Conservation (phyloP, 2,329 filamentous ascomycete species). For the Alternaria consortialis region DNA sequence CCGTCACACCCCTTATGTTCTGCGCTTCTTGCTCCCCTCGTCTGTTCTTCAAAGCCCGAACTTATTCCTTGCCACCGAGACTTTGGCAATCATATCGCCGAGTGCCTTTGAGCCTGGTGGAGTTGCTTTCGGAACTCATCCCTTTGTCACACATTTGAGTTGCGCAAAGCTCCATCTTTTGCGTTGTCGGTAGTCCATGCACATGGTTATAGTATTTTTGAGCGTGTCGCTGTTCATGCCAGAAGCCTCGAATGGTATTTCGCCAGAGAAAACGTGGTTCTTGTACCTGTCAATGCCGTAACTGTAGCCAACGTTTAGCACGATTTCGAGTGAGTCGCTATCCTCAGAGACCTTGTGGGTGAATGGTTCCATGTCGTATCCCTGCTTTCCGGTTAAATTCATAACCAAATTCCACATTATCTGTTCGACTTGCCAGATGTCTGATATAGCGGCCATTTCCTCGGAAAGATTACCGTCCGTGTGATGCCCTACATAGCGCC, state of each 20-base stretch:
- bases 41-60: background rate
- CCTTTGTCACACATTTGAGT: background rate
- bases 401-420: constrained; percentile 10
- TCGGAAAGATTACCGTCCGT: background rate
- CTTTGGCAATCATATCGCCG: background rate
- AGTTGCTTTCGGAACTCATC: background rate
- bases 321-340: background rate
- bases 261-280: background rate
- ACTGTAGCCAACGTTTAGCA: background rate
- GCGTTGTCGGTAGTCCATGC: background rate
- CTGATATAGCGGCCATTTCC: constrained; percentile 3
- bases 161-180: background rate
- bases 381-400: background rate
- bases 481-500: background rate
- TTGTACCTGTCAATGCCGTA: background rate
- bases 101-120: background rate
- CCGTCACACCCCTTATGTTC: background rate
- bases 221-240: background rate
- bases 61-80: background rate
- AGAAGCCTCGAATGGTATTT: background rate
- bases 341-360: background rate
- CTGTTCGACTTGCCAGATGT: constrained; percentile 7
- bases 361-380: background rate
- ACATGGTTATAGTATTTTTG: background rate
- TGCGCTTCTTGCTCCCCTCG: background rate